These are phyloP conservation scores for Camelina neglecta DNA, from an alignment of 345 rosid genomes.

Conservation along the genomic window DNA sequence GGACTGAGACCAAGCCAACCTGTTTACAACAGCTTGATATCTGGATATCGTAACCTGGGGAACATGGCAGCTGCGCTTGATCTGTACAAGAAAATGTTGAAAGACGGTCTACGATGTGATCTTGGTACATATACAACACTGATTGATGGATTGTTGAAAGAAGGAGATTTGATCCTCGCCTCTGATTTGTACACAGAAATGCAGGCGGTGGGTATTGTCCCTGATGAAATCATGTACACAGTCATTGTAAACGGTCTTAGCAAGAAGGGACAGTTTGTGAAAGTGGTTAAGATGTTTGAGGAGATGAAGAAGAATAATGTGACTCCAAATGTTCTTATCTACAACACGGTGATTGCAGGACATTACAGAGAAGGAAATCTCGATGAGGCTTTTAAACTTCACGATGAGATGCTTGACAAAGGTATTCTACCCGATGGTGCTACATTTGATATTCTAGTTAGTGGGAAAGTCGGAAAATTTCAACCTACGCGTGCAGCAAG, in stretches of 20 bases:
- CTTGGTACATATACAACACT: slow-evolving; percentile 67
- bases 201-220: slow-evolving; percentile 61
- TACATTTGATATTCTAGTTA: slow-evolving; percentile 71
- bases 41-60: slow-evolving; percentile 60
- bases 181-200: slow-evolving; percentile 70
- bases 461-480: slow-evolving; percentile 47
- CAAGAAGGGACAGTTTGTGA: slow-evolving; percentile 59
- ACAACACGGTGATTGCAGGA: slow-evolving; percentile 70
- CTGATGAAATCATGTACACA: slow-evolving; percentile 56
- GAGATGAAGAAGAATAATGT: slow-evolving; percentile 63
- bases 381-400: slow-evolving; percentile 73
- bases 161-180: slow-evolving; percentile 61
- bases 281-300: slow-evolving; percentile 60
- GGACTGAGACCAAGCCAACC: slow-evolving; percentile 63
- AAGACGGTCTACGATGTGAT: slow-evolving; percentile 61
- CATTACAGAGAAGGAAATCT: slow-evolving; percentile 70
- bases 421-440: slow-evolving; percentile 71
- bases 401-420: slow-evolving; percentile 82
- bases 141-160: slow-evolving; percentile 70
- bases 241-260: slow-evolving; percentile 68
- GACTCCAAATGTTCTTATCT: slow-evolving; percentile 66
- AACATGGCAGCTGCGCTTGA: slow-evolving; percentile 73
- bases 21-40: slow-evolving; percentile 68
- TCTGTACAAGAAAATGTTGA: slow-evolving; percentile 63
- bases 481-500: slow-evolving; percentile 43